phyloP scores from a whole-genome alignment of 2,329 filamentous ascomycete genomes.

The Rosellinia necatrix region DNA sequence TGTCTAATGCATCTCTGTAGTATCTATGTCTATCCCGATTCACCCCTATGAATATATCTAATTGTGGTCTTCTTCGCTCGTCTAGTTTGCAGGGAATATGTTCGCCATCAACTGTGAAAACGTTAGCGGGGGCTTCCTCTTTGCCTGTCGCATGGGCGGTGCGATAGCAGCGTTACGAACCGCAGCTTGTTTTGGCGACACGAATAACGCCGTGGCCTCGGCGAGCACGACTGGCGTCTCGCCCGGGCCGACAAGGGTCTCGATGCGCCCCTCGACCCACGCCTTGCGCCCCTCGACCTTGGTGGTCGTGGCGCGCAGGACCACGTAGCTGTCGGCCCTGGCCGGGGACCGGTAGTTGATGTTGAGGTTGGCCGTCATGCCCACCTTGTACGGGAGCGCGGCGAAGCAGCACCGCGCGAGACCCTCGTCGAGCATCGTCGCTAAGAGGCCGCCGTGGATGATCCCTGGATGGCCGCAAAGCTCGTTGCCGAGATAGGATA shows the following conservation, averaged over 20 bases:
- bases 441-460: constrained; percentile 86
- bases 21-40: not conserved
- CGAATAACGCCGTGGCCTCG: constrained; percentile 83
- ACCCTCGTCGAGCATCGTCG: constrained; percentile 91
- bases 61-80: not conserved
- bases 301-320: constrained; percentile 77
- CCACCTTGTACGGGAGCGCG: constrained; percentile 82
- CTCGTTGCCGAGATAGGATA: constrained; percentile 77
- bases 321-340: constrained; percentile 74
- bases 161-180: constrained; percentile 63
- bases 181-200: constrained; percentile 83
- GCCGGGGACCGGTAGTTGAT: constrained; percentile 83
- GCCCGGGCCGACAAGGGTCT: constrained; percentile 70
- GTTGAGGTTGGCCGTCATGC: constrained; percentile 84
- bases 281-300: constrained; percentile 93
- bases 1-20: constrained; percentile 14
- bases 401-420: constrained; percentile 86
- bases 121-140: constrained; percentile 3
- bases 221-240: constrained; percentile 71
- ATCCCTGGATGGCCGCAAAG: constrained; percentile 91
- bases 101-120: constrained; percentile 43
- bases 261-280: constrained; percentile 87
- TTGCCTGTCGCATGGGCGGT: not conserved
- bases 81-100: constrained; percentile 41
- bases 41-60: not conserved